phyloP scores from a whole-genome alignment of 495 filamentous ascomycete species.

The Neurospora discreta region DNA sequence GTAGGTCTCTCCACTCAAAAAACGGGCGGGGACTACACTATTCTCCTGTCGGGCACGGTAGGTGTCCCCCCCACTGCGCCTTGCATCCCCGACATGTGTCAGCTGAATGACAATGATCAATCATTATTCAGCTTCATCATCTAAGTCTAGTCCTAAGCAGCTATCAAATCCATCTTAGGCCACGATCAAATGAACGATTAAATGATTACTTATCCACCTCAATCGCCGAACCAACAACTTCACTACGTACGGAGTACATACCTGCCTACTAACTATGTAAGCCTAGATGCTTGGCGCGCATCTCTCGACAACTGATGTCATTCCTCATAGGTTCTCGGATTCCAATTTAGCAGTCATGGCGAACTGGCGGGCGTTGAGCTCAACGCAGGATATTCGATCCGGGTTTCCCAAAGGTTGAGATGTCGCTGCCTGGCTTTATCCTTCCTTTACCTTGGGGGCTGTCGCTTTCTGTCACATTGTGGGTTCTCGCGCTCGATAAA shows the following conservation, averaged over 20 bases:
- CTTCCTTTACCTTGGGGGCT: background rate
- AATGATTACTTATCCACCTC: background rate
- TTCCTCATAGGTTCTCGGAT: background rate
- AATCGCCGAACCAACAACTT: background rate
- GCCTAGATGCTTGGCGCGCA: background rate
- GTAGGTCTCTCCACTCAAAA: too few relatives aligned
- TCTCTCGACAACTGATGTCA: background rate
- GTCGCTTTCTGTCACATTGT: background rate
- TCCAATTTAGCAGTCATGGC: background rate
- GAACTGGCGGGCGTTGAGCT: background rate
- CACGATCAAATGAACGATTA: background rate
- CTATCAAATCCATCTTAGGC: background rate
- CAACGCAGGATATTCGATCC: background rate
- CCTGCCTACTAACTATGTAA: too few relatives aligned
- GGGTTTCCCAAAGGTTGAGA: background rate
- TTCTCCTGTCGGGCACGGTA: too few relatives aligned
- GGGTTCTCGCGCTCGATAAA: background rate
- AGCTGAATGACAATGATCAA: background rate
- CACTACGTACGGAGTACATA: background rate
- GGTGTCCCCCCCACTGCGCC: background rate
- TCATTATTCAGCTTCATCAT: background rate
- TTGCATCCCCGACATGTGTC: background rate
- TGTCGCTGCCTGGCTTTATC: background rate
- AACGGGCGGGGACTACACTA: too few relatives aligned
- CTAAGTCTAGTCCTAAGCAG: background rate